Base-by-base conservation (phyloP, 164 flowering plant genomes). In the Echeveria elegans region DNA sequence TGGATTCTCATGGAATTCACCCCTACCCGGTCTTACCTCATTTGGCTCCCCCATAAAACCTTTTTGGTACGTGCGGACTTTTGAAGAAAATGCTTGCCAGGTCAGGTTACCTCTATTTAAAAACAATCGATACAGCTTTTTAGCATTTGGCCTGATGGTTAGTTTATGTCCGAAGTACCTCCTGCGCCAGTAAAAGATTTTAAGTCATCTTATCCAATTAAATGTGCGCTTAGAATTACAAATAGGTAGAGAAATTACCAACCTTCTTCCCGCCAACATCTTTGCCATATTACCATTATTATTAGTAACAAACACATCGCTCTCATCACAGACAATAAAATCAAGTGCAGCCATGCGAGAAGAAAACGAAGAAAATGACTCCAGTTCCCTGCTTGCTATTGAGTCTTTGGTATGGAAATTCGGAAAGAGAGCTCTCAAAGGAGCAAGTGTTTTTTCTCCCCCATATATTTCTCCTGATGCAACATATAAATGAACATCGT, bases 271-370 rank as follows among this genome's bases (percentile, higher is more conserved):
- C 43, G 98, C 96, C 71, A 95, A 74, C 56, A 95, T 92, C 80
- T 68, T 86, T 8, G 99, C 99, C 99, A 95, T 95, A 75, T 95
- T 95, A 38, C 99, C 99, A 73, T 95, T 95, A 85, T 95, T 92
- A 78, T 95, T 95, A 72, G 99, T 87, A 16, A 92, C 97, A 79
- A 95, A 95, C 10, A 90, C 98, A 80, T 95, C 96, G 70, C 99
- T 95, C 70, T 88, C n/a, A n/a, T n/a, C n/a, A n/a, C n/a, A n/a
- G n/a, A n/a, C n/a, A n/a, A n/a, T n/a, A n/a, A n/a, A n/a, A n/a
- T n/a, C n/a, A n/a, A n/a, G n/a, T n/a, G n/a, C n/a, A n/a, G 99
- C 99, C 99, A 92, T 87, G 58, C 99, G 86, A 41, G 99, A 85
- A 58, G 99, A 92, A 77, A 82, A 95, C 41, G 82, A 65, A 24